Evolutionary conservation across 257 asterid species (phyloP).

Genomic region (Scutellaria minor): DNA sequence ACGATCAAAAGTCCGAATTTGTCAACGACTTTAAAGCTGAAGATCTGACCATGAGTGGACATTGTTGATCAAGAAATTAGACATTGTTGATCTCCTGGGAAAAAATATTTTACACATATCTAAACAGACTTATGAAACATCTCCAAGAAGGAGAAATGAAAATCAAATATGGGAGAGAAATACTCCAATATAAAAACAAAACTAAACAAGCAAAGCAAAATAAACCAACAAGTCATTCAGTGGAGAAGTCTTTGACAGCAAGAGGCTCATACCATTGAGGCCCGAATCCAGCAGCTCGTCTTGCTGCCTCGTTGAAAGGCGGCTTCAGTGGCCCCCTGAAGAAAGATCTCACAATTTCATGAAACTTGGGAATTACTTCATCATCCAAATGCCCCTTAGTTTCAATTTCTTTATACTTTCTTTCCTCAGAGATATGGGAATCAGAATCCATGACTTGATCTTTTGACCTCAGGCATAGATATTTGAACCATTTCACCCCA

Average conservation of each 20-base stretch:
- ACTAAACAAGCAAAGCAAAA: no score
- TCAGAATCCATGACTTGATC: constrained; percentile 33
- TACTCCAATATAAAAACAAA: no score
- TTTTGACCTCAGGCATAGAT: constrained; percentile 58
- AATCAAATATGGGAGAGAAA: no score
- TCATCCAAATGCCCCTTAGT: constrained; percentile 17
- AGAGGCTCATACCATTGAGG: constrained; percentile 96
- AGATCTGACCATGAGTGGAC: no score
- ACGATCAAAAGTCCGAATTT: no score
- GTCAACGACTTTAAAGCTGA: no score
- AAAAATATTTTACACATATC: no score
- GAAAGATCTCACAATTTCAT: constrained; percentile 62
- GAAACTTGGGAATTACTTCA: constrained; percentile 74
- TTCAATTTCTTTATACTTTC: constrained; percentile 33
- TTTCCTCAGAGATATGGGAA: constrained; percentile 19
- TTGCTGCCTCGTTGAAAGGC: constrained; percentile 86
- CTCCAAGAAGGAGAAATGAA: no score
- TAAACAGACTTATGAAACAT: no score
- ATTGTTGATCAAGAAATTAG: no score
- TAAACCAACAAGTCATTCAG: not conserved
- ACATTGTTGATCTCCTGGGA: no score
- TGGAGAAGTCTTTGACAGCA: constrained; percentile 55
- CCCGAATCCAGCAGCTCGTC: constrained; percentile 89
- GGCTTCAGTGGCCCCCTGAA: constrained; percentile 94
- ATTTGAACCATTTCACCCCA: constrained; percentile 91